Evolutionary conservation across 179 eudicot species (phyloP).

Genomic region (Sideroxylon spinosum): DNA sequence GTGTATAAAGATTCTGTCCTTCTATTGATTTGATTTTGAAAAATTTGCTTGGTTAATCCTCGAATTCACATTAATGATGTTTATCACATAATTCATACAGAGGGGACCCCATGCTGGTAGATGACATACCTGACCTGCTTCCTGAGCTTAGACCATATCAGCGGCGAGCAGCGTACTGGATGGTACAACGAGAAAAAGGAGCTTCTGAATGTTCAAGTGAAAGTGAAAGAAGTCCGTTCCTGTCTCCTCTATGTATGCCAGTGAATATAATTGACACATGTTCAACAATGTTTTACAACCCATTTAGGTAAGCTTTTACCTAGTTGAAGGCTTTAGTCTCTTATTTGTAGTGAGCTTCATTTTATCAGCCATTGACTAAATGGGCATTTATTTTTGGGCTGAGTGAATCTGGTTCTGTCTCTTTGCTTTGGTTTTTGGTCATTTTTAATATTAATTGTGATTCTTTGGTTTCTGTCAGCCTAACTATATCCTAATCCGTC

Average conservation of each 20-base stretch:
- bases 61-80: not conserved
- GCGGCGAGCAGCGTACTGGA: conserved; percentile 93
- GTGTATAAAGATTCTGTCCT: not conserved
- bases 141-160: conserved; percentile 97
- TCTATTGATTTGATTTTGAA: conserved; percentile 1
- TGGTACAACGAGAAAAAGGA: conserved; percentile 83
- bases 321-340: not conserved
- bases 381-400: not conserved
- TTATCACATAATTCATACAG: conserved; percentile 29
- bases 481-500: not conserved
- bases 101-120: conserved; percentile 64
- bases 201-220: conserved; percentile 26
- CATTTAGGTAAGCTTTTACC: conserved; percentile 58
- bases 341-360: not conserved
- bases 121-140: conserved; percentile 64
- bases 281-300: conserved; percentile 74
- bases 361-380: not conserved
- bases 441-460: not conserved
- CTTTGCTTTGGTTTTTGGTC: not conserved
- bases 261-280: conserved; percentile 63
- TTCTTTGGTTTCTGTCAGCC: not conserved
- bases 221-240: conserved; percentile 30
- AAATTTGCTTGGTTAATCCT: conserved; percentile 3
- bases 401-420: not conserved
- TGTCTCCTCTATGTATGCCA: conserved; percentile 70